phyloP scores from a whole-genome alignment of 768 basidiomycete genomes.

The Holtermannia corniformis region DNA sequence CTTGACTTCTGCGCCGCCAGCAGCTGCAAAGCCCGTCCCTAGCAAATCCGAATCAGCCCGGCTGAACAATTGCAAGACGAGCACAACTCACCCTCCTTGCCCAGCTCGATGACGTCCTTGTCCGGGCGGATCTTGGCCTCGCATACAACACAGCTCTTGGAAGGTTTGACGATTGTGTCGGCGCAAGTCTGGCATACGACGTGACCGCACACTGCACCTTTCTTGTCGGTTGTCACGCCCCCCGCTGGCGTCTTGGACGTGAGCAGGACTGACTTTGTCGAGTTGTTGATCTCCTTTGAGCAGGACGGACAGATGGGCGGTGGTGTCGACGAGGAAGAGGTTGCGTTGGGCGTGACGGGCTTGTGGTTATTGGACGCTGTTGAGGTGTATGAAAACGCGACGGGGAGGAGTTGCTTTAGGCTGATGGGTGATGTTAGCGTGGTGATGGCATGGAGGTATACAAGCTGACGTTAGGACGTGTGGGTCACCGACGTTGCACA shows the following conservation, averaged over 20 bases:
- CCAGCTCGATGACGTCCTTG: constrained; percentile 69
- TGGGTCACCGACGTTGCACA: constrained; percentile 70
- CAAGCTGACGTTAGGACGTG: constrained; percentile 65
- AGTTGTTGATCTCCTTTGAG: constrained; percentile 51
- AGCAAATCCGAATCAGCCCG: not conserved
- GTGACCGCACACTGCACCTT: constrained; percentile 58
- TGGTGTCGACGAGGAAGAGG: constrained; percentile 8
- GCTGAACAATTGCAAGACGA: not conserved
- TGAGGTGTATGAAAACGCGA: constrained; percentile 59
- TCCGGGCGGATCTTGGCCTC: constrained; percentile 53
- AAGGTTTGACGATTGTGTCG: constrained; percentile 69
- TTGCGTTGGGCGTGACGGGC: constrained; percentile 15
- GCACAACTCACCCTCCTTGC: constrained; percentile 64
- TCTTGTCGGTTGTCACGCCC: not conserved
- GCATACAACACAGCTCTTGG: constrained; percentile 79
- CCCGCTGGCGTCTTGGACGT: constrained; percentile 38
- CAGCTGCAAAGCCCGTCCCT: constrained; percentile 91
- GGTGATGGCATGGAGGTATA: not conserved
- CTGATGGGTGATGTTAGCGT: constrained; percentile 42
- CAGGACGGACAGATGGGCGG: constrained; percentile 31
- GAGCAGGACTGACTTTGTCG: constrained; percentile 83
- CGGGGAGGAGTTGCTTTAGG: constrained; percentile 69
- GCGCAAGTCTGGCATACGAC: constrained; percentile 86
- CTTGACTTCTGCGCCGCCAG: constrained; percentile 83
- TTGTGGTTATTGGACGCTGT: constrained; percentile 8